Conservation (phyloP, 352 stramenopile genomes). For the Thraustotheca clavata region DNA sequence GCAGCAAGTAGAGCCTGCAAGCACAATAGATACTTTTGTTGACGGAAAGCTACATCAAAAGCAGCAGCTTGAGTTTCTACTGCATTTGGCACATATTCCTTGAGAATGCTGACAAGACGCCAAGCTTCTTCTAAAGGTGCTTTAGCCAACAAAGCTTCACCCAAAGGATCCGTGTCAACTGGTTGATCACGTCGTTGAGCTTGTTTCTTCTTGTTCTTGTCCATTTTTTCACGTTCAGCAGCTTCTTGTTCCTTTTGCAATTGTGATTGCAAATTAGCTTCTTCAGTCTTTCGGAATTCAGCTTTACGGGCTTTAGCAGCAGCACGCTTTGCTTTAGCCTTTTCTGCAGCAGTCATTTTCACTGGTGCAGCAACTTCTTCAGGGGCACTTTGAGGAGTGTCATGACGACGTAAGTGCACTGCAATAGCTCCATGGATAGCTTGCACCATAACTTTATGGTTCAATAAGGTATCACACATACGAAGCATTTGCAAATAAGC, state of each 20-base stretch:
- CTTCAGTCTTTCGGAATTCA: constrained; percentile 82
- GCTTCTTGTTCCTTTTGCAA: constrained; percentile 71
- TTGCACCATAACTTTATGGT: constrained; percentile 80
- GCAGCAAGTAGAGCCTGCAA: constrained; percentile 55
- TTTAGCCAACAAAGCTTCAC: constrained; percentile 61
- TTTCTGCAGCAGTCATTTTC: constrained; percentile 87
- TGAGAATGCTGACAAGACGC: constrained; percentile 63
- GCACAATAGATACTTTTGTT: constrained; percentile 64
- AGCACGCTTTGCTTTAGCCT: constrained; percentile 87
- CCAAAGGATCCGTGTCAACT: constrained; percentile 64
- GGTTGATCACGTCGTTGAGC: constrained; percentile 29
- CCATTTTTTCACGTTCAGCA: constrained; percentile 43
- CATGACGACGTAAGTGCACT: constrained; percentile 84
- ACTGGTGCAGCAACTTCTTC: constrained; percentile 55
- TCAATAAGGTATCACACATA: constrained; percentile 90
- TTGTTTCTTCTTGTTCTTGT: constrained; percentile 60
- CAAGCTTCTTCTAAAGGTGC: constrained; percentile 63
- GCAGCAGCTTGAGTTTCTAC: constrained; percentile 59
- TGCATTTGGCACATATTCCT: constrained; percentile 47
- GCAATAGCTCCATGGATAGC: constrained; percentile 84
- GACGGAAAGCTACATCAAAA: constrained; percentile 68
- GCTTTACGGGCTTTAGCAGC: constrained; percentile 83
- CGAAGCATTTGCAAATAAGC: constrained; percentile 93
- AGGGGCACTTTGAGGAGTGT: constrained; percentile 43
- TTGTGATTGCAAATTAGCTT: constrained; percentile 62